A percentile compares a stretch with the other conserved stretches of the same genome.
Evolutionary conservation across 1,139 yeast genomes (phyloP).

Genomic region (Sugiyamaella novakii): DNA sequence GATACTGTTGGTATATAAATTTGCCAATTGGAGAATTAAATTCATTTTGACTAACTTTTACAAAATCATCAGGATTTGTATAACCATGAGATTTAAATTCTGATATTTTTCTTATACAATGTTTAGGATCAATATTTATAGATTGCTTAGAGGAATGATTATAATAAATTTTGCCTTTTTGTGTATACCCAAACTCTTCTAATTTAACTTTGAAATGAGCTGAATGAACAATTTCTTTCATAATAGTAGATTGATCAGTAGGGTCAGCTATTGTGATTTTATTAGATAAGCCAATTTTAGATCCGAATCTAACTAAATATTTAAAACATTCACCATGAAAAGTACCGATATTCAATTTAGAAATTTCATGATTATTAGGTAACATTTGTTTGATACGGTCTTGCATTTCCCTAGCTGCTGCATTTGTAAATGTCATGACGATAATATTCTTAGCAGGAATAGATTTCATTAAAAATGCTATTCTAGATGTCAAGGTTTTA

Average conservation of each 20-base stretch:
- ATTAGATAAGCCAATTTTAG: conserved; percentile 48
- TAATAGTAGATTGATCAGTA: conserved; percentile 56
- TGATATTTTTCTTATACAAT: conserved; percentile 10
- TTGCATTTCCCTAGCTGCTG: conserved; percentile 83
- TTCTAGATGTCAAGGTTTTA: conserved; percentile 74
- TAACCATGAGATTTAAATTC: conserved; percentile 8
- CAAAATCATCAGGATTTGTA: background rate
- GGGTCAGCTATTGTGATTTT: conserved; percentile 67
- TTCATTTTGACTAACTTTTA: background rate
- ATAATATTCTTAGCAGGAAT: conserved; percentile 61
- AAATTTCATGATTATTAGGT: conserved; percentile 30
- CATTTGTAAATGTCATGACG: conserved; percentile 88
- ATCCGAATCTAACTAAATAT: conserved; percentile 60
- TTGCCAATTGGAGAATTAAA: conserved; percentile 11
- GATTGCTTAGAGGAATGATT: background rate
- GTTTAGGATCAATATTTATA: conserved; percentile 4
- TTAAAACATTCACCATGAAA: conserved; percentile 79
- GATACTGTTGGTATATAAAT: conserved; percentile 45
- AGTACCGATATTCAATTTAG: conserved; percentile 70
- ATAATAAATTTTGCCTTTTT: conserved; percentile 1
- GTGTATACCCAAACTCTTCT: conserved; percentile 10
- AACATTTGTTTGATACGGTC: conserved; percentile 51
- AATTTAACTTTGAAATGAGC: conserved; percentile 13
- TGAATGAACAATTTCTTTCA: conserved; percentile 33
- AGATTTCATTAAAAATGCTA: conserved; percentile 63